Percentiles rank a stretch among this genome's conserved stretches.
Evolutionary conservation across 805 yeast species (phyloP).

Genomic region (Starmerella floricola): DNA sequence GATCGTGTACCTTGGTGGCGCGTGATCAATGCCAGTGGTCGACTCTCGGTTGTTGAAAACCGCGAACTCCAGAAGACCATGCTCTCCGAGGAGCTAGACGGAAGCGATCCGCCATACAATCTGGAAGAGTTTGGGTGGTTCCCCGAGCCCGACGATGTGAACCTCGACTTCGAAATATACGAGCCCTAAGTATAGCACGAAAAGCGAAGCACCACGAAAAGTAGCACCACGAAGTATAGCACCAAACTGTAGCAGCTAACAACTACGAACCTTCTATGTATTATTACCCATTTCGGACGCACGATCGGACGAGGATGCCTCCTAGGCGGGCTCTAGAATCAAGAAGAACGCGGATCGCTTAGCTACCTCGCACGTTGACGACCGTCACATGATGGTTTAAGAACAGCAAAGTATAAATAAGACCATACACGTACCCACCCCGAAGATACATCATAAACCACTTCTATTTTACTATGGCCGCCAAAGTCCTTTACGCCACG

Average conservation of each 20-base stretch:
- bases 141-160: slow-evolving; percentile 32
- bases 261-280: not conserved
- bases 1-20: slow-evolving; percentile 70
- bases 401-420: not conserved
- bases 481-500: slow-evolving; percentile 21
- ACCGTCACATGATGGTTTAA: not conserved
- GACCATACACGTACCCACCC: not conserved
- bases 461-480: slow-evolving; percentile 7
- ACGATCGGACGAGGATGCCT: too few relatives aligned
- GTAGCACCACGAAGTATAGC: not conserved
- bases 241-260: not conserved
- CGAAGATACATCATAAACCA: not conserved
- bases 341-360: too few relatives aligned
- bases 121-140: slow-evolving; percentile 55
- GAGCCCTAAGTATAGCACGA: not conserved
- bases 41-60: slow-evolving; percentile 40
- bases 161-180: slow-evolving; percentile 13
- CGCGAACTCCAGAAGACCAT: slow-evolving; percentile 37
- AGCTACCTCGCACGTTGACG: slow-evolving; percentile 1
- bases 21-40: slow-evolving; percentile 52
- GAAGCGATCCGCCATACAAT: slow-evolving; percentile 30
- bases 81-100: slow-evolving; percentile 38
- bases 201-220: slow-evolving; percentile 10
- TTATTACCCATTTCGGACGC: too few relatives aligned
- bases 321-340: too few relatives aligned